Conservation (phyloP, 2,329 filamentous ascomycete genomes). For the Microdochium trichocladiopsis region DNA sequence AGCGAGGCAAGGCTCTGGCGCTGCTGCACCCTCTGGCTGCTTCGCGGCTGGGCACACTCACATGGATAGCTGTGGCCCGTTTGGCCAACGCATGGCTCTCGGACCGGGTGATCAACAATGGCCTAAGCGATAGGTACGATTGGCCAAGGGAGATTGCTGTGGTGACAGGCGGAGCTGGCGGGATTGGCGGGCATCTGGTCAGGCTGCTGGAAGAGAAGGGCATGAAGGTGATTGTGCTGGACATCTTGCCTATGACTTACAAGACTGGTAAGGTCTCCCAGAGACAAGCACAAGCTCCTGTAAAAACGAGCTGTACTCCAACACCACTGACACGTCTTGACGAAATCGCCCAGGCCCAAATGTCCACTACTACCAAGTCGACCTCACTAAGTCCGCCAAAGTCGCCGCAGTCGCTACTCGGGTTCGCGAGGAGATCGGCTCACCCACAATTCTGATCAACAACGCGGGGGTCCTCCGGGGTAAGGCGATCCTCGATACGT, state of each 20-base stretch:
- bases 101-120: constrained; percentile 23
- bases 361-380: constrained; percentile 63
- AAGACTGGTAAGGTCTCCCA: constrained; percentile 13
- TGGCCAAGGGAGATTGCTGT: constrained; percentile 51
- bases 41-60: not conserved
- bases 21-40: not conserved
- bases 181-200: constrained; percentile 49
- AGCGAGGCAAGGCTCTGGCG: not conserved
- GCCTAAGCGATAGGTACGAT: constrained; percentile 33
- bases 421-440: constrained; percentile 29
- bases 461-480: constrained; percentile 34
- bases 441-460: constrained; percentile 27
- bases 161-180: constrained; percentile 53
- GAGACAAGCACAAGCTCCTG: not conserved
- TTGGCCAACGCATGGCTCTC: not conserved
- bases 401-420: constrained; percentile 31
- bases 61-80: not conserved
- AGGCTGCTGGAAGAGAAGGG: constrained; percentile 40
- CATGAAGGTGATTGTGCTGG: constrained; percentile 44
- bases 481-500: constrained; percentile 36
- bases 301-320: constrained; percentile 6
- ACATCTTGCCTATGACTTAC: constrained; percentile 8
- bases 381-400: constrained; percentile 53
- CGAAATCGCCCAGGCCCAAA: constrained; percentile 33
- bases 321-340: constrained; percentile 9